Conservation (phyloP, 805 yeast species). For the Isabelozyma heimii region DNA sequence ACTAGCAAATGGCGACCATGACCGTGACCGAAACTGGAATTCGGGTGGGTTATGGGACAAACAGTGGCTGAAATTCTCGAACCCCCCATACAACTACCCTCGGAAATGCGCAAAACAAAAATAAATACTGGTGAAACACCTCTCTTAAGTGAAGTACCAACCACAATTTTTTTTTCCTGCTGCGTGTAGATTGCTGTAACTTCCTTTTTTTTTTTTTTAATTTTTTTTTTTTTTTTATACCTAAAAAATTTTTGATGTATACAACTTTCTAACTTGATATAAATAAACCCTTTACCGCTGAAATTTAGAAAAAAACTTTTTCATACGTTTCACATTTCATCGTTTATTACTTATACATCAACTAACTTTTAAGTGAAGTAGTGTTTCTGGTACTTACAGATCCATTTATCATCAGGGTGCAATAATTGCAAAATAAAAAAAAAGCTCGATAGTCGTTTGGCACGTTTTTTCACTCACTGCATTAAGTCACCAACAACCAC, state of each 20-base stretch:
- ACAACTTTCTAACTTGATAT: slow-evolving; percentile 1
- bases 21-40: neutral
- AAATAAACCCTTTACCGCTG: slow-evolving; percentile 5
- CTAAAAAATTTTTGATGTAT: neutral
- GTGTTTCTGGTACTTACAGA: neutral
- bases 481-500: neutral
- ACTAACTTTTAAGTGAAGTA: neutral
- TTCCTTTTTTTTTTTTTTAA: slow-evolving; percentile 2
- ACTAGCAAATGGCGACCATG: neutral
- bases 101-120: neutral
- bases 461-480: slow-evolving; percentile 5
- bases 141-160: slow-evolving; percentile 1
- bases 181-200: slow-evolving; percentile 3
- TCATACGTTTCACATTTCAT: neutral
- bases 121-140: neutral
- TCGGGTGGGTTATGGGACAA: neutral
- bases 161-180: slow-evolving; percentile 1
- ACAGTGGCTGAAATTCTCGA: neutral
- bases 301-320: neutral
- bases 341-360: neutral
- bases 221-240: slow-evolving; percentile 1
- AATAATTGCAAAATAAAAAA: neutral
- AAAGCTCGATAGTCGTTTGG: slow-evolving; percentile 1
- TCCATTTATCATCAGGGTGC: neutral
- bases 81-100: neutral